Conservation (phyloP, 176 grass and related monocot species). For the Oryza brachyantha region DNA sequence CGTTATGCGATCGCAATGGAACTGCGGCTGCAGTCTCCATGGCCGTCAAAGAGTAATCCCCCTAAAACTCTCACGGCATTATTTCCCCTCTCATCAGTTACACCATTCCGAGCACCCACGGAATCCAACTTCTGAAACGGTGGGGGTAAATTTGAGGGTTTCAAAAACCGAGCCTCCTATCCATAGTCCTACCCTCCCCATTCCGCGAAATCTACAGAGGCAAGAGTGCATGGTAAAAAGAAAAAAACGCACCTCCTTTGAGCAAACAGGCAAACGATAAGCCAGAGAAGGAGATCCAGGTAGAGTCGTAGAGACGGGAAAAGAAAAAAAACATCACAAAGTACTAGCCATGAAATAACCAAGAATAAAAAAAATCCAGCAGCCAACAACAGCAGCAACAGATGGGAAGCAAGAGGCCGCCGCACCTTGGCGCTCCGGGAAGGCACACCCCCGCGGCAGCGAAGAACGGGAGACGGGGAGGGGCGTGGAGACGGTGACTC, state of each 20-base stretch:
- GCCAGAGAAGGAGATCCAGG: constrained; percentile 20
- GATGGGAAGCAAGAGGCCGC: background rate
- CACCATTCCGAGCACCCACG: background rate
- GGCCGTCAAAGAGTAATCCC: background rate
- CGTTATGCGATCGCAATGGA: background rate
- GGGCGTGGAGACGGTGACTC: too few relatives aligned
- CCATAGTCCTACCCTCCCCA: background rate
- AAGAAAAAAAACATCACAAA: background rate
- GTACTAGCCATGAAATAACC: background rate
- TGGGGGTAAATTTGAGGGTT: background rate
- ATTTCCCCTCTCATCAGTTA: background rate
- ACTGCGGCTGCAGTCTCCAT: background rate
- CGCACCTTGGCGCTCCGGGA: constrained; percentile 15
- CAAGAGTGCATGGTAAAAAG: background rate
- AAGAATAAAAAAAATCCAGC: background rate
- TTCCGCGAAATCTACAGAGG: constrained; percentile 23
- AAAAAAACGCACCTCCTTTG: background rate
- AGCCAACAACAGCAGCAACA: background rate
- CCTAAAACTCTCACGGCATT: background rate
- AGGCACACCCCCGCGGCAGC: background rate
- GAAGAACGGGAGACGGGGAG: too few relatives aligned
- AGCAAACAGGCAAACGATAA: background rate
- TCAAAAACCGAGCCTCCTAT: background rate
- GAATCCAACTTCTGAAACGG: background rate
- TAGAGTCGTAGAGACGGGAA: too few relatives aligned